Conservation (phyloP, 352 stramenopile genomes). For the Phytophthora litchii region DNA sequence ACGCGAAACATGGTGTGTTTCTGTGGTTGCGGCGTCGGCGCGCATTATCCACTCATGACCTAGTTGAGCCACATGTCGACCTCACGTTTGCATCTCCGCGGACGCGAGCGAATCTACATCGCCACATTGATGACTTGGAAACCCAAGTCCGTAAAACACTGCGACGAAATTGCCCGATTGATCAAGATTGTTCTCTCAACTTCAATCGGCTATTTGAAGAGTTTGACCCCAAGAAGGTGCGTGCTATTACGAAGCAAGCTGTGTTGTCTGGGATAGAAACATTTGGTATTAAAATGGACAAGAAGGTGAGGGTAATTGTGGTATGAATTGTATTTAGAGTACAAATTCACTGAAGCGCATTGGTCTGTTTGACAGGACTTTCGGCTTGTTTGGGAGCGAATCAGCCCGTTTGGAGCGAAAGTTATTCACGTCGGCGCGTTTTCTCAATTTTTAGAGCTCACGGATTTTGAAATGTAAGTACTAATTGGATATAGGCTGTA, state of each 20-base stretch:
- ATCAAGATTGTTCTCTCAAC: constrained; percentile 80
- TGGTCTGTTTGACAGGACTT: constrained; percentile 49
- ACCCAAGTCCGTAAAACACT: constrained; percentile 71
- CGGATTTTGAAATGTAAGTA: constrained; percentile 74
- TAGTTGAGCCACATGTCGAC: constrained; percentile 55
- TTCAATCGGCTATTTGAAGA: constrained; percentile 77
- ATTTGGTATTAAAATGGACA: constrained; percentile 78
- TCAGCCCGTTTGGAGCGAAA: constrained; percentile 67
- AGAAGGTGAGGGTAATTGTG: constrained; percentile 52
- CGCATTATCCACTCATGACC: constrained; percentile 42
- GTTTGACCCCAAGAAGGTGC: constrained; percentile 75
- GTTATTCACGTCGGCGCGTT: constrained; percentile 62
- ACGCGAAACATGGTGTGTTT: constrained; percentile 57
- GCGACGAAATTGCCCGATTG: constrained; percentile 70
- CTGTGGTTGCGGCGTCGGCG: constrained; percentile 64
- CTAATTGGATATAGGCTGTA: neutral
- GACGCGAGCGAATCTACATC: constrained; percentile 43
- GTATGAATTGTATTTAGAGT: neutral
- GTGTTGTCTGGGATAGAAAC: constrained; percentile 57
- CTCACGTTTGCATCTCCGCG: constrained; percentile 45
- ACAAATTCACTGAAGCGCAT: neutral
- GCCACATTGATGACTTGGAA: constrained; percentile 74
- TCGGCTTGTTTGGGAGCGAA: constrained; percentile 66
- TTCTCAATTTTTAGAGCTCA: constrained; percentile 73
- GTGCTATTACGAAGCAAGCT: constrained; percentile 52